These are phyloP conservation scores for Alternaria arbusti DNA, from an alignment of 2,329 filamentous ascomycete species.

Conservation along the genomic window DNA sequence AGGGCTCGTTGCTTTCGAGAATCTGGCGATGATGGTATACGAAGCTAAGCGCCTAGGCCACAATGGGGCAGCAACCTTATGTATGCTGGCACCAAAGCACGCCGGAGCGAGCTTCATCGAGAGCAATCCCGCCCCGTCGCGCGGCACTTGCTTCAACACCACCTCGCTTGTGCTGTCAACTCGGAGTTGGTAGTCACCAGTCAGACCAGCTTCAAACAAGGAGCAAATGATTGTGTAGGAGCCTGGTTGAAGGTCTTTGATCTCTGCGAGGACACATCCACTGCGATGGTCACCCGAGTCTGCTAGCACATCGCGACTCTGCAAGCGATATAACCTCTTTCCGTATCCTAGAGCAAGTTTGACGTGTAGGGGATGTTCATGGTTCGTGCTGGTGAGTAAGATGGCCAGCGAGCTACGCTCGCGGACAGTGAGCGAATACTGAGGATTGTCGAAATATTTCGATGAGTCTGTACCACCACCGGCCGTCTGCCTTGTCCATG, in stretches of 20 bases:
- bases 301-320: constrained; percentile 76
- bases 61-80: constrained; percentile 62
- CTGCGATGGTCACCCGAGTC: constrained; percentile 89
- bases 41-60: constrained; percentile 63
- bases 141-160: constrained; percentile 65
- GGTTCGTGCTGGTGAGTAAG: constrained; percentile 71
- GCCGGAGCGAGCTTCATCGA: constrained; percentile 64
- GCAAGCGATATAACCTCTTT: constrained; percentile 71
- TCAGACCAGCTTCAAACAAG: constrained; percentile 83
- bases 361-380: constrained; percentile 79
- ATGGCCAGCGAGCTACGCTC: constrained; percentile 69
- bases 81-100: constrained; percentile 57
- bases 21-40: constrained; percentile 63
- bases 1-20: constrained; percentile 42
- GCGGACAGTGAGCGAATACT: constrained; percentile 72
- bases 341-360: constrained; percentile 82
- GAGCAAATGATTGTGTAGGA: constrained; percentile 88
- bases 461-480: constrained; percentile 82
- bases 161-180: constrained; percentile 70
- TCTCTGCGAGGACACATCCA: constrained; percentile 74
- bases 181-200: constrained; percentile 74
- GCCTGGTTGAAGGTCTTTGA: constrained; percentile 68
- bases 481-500: constrained; percentile 80
- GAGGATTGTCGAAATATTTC: constrained; percentile 84
- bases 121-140: constrained; percentile 78